Base-by-base conservation (phyloP, 768 basidiomycete species). In the Floccularia luteovirens region DNA sequence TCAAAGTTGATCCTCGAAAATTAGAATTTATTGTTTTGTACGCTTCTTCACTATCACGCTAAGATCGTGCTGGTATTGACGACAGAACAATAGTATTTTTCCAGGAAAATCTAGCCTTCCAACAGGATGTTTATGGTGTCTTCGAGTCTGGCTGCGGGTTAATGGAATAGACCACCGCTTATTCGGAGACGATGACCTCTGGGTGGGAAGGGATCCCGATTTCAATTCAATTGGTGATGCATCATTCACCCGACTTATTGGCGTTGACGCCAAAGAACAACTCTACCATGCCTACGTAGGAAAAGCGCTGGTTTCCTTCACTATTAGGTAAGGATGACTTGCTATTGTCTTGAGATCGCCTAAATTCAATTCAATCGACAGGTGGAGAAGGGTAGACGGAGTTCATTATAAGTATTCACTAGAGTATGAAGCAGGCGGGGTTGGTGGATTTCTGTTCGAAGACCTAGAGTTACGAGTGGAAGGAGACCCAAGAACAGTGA, bases 1-100 rank as follows among this genome's bases (percentile, higher is more conserved):
- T 82, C 17, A 55, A 54, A 17, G 58, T 79, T 20, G 74, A 82
- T 45, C 79, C 79, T 3, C 62, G 72, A 27, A 56, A 46, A 25
- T 62, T 83, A 8, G 66, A 77, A 24, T 83, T 82, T 48, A 63
- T 69, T 20, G 74, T 82, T 14, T 82, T 82, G 81, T 82, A 49
- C 52, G 66, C 63, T 23, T 43, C 25, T 8, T 24, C 31, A 14
- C 38, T 39, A 12, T 5, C 12, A 17, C 22, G 24, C 13, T 25
- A 14, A 27, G 33, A 8, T 34, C 14, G 16, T 32, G n/a, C 20
- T 17, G n/a, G 4, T 13, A 30, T 24, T 36, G 13, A 10, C 11
- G n/a, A 8, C 14, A 31, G 21, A 6, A 7, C 11, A 27, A 24
- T 38, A 82, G 79, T 47, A 57, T 70, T 5, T 80, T 79, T 50